Evolutionary conservation across 129 eudicot species (phyloP).

Genomic region (Flaveria sonorensis): DNA sequence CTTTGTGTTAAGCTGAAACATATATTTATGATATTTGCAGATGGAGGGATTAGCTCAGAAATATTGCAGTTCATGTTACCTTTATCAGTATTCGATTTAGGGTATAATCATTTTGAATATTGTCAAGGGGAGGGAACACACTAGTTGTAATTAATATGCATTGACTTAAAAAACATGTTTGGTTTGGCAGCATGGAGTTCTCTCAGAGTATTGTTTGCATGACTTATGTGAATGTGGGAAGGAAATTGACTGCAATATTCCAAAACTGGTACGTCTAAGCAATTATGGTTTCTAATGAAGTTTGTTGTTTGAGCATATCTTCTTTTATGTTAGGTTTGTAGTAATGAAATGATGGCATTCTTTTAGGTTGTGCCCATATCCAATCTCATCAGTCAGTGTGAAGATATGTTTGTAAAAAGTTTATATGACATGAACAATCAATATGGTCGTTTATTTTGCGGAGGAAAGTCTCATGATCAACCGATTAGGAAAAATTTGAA

Average conservation of each 20-base stretch:
- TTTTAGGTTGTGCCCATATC: slow-evolving; percentile 76
- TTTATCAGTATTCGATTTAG: slow-evolving; percentile 52
- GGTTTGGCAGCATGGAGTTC: slow-evolving; percentile 63
- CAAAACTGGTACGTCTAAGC: slow-evolving; percentile 56
- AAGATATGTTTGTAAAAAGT: slow-evolving; percentile 47
- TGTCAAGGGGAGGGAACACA: slow-evolving; percentile 7
- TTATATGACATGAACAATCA: slow-evolving; percentile 28
- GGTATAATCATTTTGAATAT: slow-evolving; percentile 43
- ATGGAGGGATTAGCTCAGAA: slow-evolving; percentile 75
- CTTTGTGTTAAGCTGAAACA: slow-evolving; percentile 37
- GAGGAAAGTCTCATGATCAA: slow-evolving; percentile 49
- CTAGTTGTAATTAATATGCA: neutral
- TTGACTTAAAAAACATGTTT: slow-evolving; percentile 8
- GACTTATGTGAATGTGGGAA: slow-evolving; percentile 51
- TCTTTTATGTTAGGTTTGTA: neutral
- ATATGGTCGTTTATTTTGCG: slow-evolving; percentile 38
- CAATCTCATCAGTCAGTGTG: slow-evolving; percentile 56
- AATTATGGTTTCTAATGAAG: neutral
- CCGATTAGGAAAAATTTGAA: slow-evolving; percentile 48
- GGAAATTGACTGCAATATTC: slow-evolving; percentile 34
- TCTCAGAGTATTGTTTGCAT: slow-evolving; percentile 79
- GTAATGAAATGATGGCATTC: slow-evolving; percentile 13
- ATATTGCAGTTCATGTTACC: slow-evolving; percentile 64
- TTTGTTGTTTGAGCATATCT: slow-evolving; percentile 15
- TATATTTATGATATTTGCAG: slow-evolving; percentile 54